A percentile compares a stretch with the other conserved stretches of the same genome.
These are phyloP conservation scores for Aspergillus fijiensis DNA, from an alignment of 2,329 filamentous ascomycete genomes.

Conservation along the genomic window DNA sequence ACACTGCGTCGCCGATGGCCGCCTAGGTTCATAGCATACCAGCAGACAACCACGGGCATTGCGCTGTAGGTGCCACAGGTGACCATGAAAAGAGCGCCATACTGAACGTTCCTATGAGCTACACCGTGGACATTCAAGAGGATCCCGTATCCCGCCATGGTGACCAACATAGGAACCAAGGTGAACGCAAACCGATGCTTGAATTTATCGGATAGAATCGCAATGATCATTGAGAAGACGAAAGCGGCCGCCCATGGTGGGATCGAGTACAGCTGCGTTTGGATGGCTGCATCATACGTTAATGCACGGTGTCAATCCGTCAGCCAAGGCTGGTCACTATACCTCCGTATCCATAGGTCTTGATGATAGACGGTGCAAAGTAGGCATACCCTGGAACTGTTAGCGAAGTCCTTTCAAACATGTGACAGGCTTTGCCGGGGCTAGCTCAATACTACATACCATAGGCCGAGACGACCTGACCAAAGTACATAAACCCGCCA, in stretches of 20 bases:
- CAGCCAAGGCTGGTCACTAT: conserved; percentile 17
- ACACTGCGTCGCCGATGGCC: conserved; percentile 70
- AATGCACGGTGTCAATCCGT: conserved; percentile 4
- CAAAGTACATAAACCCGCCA: conserved; percentile 79
- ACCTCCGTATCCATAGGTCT: conserved; percentile 61
- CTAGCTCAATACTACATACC: conserved; percentile 34
- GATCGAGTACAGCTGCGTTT: conserved; percentile 53
- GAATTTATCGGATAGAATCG: conserved; percentile 67
- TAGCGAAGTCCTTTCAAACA: conserved; percentile 1
- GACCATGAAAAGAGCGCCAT: conserved; percentile 78
- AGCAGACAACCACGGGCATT: conserved; percentile 85
- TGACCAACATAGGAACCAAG: conserved; percentile 65
- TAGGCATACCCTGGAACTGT: conserved; percentile 62
- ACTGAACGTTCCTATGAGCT: conserved; percentile 62
- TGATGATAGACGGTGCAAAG: conserved; percentile 71
- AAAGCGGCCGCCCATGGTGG: conserved; percentile 71
- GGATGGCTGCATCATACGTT: conserved; percentile 39
- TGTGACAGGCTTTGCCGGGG: neutral
- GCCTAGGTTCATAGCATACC: conserved; percentile 78
- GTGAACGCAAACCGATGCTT: conserved; percentile 75
- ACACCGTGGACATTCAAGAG: conserved; percentile 67
- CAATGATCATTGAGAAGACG: conserved; percentile 72
- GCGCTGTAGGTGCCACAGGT: conserved; percentile 77
- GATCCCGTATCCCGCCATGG: conserved; percentile 73
- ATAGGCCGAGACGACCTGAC: conserved; percentile 74